Base-by-base conservation (phyloP, 768 basidiomycete species). In the Calocybe gangraenosa region DNA sequence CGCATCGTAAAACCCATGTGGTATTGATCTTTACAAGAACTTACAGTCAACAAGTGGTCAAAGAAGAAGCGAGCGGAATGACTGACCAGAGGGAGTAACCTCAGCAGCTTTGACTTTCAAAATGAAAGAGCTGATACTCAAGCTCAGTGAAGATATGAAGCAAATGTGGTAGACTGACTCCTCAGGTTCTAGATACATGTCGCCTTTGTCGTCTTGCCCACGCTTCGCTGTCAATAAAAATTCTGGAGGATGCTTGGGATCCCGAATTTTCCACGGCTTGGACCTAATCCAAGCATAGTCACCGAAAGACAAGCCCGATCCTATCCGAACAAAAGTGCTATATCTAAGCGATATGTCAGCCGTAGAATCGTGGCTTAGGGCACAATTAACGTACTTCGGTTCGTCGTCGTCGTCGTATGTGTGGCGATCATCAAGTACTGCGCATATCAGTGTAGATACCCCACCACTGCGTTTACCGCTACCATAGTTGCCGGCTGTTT, bases 21-120 rank as follows among this genome's bases (percentile, higher is more conserved):
- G 55, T 91, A 97, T 54, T 82, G 83, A 53, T 92, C 93, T 82
- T 33, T 7, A 4, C 3, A 11, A n/a, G 31, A 25, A 13, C 49
- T 49, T 53, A 39, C 41, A 37, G 52, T 52, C 37, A 42, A 38
- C 35, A 34, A 31, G 44, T 23, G 34, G 7, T 3, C 40, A 20
- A n/a, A 21, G 15, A 15, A 21, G 14, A 20, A 8, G 17, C 22
- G 25, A 30, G n/a, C 23, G 28, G 15, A n/a, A 35, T 61, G 32
- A n/a, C 7, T 51, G 47, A 85, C 92, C 86, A 35, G 89, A 76
- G 8, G 74, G 66, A 2, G 82, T 82, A 42, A 98, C 90, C 60
- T 97, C 93, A 0, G 94, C 89, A 0, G 91, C 95, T 65, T 98
- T 98, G 45, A 98, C 79, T 55, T 87, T 87, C 53, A 98, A 48